Evolutionary conservation across 768 basidiomycete species (phyloP), one percentile per base, ranked within the genome.

Genomic region (Boletus pseudo-olivaceus): DNA sequence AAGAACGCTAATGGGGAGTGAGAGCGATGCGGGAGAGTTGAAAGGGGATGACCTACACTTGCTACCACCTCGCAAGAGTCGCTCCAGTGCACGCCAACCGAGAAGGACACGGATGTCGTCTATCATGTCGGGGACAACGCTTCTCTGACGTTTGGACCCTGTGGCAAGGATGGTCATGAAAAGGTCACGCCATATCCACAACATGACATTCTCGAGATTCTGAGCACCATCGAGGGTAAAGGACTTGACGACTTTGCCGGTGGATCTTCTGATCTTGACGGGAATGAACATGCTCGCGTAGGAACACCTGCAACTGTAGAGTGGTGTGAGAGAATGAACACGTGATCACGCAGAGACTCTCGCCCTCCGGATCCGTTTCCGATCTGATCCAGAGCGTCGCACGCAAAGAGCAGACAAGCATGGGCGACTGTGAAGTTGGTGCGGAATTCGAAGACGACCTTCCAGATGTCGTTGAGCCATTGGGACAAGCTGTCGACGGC

Each of bases 121-220:
- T 20, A 87, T 67, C 77, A 87, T 84, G 7, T 78, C 73, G 0
- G 78, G 75, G 14, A 85, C 70, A 46, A 59, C 56, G 39, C 69
- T 62, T 49, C 57, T 59, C 34, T 68, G 59, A 42, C 65, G 55
- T 60, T 62, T 50, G 38, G 67, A 49, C 58, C 75, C 65, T 54
- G 61, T 68, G 0, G 77, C 76, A 8, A 82, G 75, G 66, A 87
- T 69, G 26, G 77, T 78, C 9, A 88, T 63, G 56, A 87, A 81
- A 19, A 87, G 73, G 55, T 88, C 87, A 7, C 85, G 76, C 85
- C 85, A 87, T 49, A 87, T 79, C 83, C 84, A 87, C 17, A 85
- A 66, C 7, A 81, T 54, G 38, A 78, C 72, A 14, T 67, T 70
- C 27, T 78, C 73, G 19, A 84, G 69, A 23, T 73, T 72, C 30